phyloP scores from a whole-genome alignment of 768 basidiomycete species.

The Butyriboletus loyo region DNA sequence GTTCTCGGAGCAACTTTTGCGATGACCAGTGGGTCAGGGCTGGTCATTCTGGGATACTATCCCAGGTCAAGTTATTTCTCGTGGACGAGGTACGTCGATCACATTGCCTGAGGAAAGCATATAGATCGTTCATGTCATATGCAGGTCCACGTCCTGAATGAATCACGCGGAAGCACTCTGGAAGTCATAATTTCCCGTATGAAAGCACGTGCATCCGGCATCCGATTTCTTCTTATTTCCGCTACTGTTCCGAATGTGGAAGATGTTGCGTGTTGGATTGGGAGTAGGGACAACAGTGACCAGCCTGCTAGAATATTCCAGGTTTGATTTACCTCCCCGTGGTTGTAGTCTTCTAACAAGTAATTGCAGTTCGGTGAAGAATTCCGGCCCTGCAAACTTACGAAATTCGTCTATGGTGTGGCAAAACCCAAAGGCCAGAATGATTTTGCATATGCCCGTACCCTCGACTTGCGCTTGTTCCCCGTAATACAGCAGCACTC shows the following conservation, averaged over 20 bases:
- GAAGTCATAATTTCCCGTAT: constrained; percentile 95
- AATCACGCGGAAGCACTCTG: constrained; percentile 84
- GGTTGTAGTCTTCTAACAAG: not conserved
- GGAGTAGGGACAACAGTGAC: constrained; percentile 35
- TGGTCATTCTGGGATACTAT: constrained; percentile 62
- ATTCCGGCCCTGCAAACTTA: constrained; percentile 82
- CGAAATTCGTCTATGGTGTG: constrained; percentile 69
- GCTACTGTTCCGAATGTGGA: constrained; percentile 93
- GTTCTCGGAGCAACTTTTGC: not conserved
- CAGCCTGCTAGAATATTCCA: constrained; percentile 62
- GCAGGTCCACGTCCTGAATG: constrained; percentile 91
- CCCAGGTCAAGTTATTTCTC: constrained; percentile 74
- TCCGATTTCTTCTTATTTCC: constrained; percentile 87
- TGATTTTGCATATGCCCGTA: constrained; percentile 72
- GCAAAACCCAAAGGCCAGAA: constrained; percentile 61
- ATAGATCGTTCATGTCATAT: not conserved
- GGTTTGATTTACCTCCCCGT: constrained; percentile 42
- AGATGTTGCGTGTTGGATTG: constrained; percentile 90
- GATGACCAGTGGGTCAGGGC: constrained; percentile 38
- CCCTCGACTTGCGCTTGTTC: constrained; percentile 73
- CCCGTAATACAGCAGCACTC: constrained; percentile 69
- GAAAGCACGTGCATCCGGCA: constrained; percentile 65
- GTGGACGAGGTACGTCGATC: constrained; percentile 74
- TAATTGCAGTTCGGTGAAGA: constrained; percentile 81
- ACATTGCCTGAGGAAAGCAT: not conserved